Evolutionary conservation across 108 stramenopile species (phyloP), one percentile per base, ranked within the genome.

Genomic region (Skeletonema potamos): DNA sequence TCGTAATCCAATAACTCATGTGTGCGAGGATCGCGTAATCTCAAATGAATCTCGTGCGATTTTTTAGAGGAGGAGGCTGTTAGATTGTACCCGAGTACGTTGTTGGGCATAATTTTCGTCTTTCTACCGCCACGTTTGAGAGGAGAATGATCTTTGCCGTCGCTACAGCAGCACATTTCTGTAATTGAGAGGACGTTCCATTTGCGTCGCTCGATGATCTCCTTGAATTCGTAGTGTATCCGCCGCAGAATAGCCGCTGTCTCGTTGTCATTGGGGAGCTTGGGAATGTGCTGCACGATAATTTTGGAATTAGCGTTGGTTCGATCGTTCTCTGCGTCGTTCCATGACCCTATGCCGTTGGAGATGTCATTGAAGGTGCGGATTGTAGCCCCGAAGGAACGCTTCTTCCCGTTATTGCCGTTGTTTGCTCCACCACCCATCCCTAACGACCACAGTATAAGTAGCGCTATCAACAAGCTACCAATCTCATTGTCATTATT

Each of bases 121-220:
- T 70, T 51, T 6, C 74, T 24, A 0, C 48, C 10, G 2, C 41
- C 32, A 30, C 54, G 43, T 39, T 73, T 54, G 18, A 29, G 5
- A 17, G 43, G n/a, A 15, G 57, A 18, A 63, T 68, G 58, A 37
- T 88, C 87, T 36, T 88, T 36, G 29, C 90, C 90, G 66, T 91
- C 91, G 26, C 84, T 84, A 65, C 93, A 94, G 61, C 93, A 94
- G 70, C 93, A 94, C 67, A 94, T 66, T 73, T 94, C 93, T 1
- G 89, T 77, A 1, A 94, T 72, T 29, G 87, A 87, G n/a, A 33
- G 22, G 24, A 94, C 79, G 34, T 75, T 73, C 73, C 83, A 94
- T 1, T 82, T 82, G 9, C 93, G 78, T 3, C 79, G 60, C 71
- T 75, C 60, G 27, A 86, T 81, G 29, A 94, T 86, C 20, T 85